Evolutionary conservation across 208 protist species (phyloP).

Genomic region (Trypanosomatidae sp.): DNA sequence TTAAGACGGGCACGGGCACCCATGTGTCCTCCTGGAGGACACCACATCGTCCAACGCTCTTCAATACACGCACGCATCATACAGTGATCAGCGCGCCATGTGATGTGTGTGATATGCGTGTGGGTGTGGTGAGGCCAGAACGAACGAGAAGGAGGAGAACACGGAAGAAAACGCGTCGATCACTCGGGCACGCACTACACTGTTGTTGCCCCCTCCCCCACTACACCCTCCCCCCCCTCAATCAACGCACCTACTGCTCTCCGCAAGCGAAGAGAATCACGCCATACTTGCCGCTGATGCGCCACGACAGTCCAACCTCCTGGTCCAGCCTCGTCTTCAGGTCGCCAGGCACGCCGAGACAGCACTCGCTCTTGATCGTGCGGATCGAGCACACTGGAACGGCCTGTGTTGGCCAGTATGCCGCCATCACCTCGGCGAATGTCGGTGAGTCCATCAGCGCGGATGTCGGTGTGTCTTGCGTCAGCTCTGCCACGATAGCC

Average conservation of each 20-base stretch:
- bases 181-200: neutral
- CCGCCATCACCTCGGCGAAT: conserved; percentile 57
- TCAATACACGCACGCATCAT: neutral
- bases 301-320: conserved; percentile 48
- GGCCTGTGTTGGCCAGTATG: conserved; percentile 70
- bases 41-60: neutral
- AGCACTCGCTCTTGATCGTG: conserved; percentile 89
- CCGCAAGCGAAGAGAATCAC: conserved; percentile 69
- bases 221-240: neutral
- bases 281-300: conserved; percentile 76
- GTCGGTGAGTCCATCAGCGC: conserved; percentile 35
- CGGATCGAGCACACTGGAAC: conserved; percentile 80
- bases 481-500: conserved; percentile 43
- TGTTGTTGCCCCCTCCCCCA: neutral
- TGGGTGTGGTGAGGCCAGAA: neutral
- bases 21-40: too few relatives aligned
- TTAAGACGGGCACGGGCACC: too few relatives aligned
- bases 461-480: conserved; percentile 47
- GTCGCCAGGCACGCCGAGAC: conserved; percentile 58
- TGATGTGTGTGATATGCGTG: neutral
- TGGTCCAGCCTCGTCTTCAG: conserved; percentile 55
- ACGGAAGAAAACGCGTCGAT: neutral
- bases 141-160: neutral
- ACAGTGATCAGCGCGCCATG: neutral
- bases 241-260: neutral